Evolutionary conservation across 2,329 filamentous ascomycete species (phyloP), one percentile per base, ranked within the genome.

Genomic region (Neoarthrinium moseri): DNA sequence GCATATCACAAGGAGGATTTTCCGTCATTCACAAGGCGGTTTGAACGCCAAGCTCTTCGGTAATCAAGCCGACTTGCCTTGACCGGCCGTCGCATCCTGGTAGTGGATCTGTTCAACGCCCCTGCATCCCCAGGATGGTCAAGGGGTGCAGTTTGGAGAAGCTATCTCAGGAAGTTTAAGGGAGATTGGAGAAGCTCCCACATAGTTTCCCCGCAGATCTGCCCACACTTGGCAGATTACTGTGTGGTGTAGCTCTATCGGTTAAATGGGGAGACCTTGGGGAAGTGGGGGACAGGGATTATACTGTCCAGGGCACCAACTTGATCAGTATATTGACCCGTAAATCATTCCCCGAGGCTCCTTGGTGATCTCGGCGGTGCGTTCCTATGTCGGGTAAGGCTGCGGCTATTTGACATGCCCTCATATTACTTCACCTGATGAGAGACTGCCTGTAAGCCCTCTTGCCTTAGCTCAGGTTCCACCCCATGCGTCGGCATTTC

Each of bases 261-360:
- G 37, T 13, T 40, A 40, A 39, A 21, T 11, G 7, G 8, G 1
- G 17, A 29, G 22, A 40, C 12, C 24, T 24, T 26, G 37, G 37
- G 24, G 37, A 40, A 40, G 24, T 29, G 24, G 37, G 22, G 37
- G 22, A 35, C 20, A n/a, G n/a, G n/a, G n/a, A n/a, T n/a, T n/a
- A n/a, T n/a, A n/a, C n/a, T n/a, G n/a, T n/a, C n/a, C n/a, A n/a
- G n/a, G n/a, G n/a, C n/a, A n/a, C n/a, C n/a, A n/a, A n/a, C n/a
- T n/a, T n/a, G n/a, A n/a, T n/a, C n/a, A n/a, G n/a, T n/a, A n/a
- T n/a, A n/a, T n/a, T n/a, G n/a, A n/a, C n/a, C n/a, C n/a, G n/a
- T n/a, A n/a, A n/a, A n/a, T n/a, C n/a, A n/a, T n/a, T n/a, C n/a
- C n/a, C n/a, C n/a, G n/a, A n/a, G n/a, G n/a, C n/a, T n/a, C n/a